These are phyloP conservation scores for Cantharellus anzutake DNA, from an alignment of 768 basidiomycete species.

Conservation along the genomic window DNA sequence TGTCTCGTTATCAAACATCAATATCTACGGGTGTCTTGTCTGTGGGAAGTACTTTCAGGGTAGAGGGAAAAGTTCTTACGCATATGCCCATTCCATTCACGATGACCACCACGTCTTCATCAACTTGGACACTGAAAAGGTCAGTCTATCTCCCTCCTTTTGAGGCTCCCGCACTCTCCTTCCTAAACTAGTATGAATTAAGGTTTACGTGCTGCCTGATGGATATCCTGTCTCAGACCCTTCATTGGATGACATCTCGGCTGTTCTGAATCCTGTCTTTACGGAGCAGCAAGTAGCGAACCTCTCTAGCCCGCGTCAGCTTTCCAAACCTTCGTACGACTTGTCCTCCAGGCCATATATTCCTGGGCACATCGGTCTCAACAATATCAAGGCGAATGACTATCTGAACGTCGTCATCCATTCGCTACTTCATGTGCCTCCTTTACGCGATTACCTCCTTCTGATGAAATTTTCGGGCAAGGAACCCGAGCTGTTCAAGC, in stretches of 20 bases:
- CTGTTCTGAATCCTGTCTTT: slow-evolving; percentile 80
- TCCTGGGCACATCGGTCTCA: slow-evolving; percentile 88
- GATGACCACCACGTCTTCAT: slow-evolving; percentile 99
- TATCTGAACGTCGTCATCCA: slow-evolving; percentile 97
- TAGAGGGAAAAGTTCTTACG: slow-evolving; percentile 79
- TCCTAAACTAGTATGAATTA: not conserved
- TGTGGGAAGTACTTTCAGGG: slow-evolving; percentile 99
- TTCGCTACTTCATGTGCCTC: slow-evolving; percentile 74
- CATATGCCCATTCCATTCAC: slow-evolving; percentile 92
- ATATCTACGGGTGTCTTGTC: slow-evolving; percentile 92
- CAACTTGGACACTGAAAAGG: slow-evolving; percentile 86
- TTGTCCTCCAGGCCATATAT: slow-evolving; percentile 63
- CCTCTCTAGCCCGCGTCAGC: slow-evolving; percentile 37
- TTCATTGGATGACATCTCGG: slow-evolving; percentile 86
- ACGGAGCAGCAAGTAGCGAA: slow-evolving; percentile 25
- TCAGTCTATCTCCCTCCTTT: slow-evolving; percentile 17
- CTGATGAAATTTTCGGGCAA: slow-evolving; percentile 21
- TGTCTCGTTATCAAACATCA: slow-evolving; percentile 88
- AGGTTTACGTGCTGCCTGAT: slow-evolving; percentile 97
- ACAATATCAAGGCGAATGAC: slow-evolving; percentile 95
- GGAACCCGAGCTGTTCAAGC: slow-evolving; percentile 51
- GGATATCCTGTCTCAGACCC: slow-evolving; percentile 94
- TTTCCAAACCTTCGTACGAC: slow-evolving; percentile 68
- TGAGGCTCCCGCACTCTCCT: slow-evolving; percentile 8
- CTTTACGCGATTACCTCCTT: slow-evolving; percentile 73